These are phyloP conservation scores for Aspergillus ostianus DNA, from an alignment of 495 filamentous ascomycete species.

Conservation along the genomic window DNA sequence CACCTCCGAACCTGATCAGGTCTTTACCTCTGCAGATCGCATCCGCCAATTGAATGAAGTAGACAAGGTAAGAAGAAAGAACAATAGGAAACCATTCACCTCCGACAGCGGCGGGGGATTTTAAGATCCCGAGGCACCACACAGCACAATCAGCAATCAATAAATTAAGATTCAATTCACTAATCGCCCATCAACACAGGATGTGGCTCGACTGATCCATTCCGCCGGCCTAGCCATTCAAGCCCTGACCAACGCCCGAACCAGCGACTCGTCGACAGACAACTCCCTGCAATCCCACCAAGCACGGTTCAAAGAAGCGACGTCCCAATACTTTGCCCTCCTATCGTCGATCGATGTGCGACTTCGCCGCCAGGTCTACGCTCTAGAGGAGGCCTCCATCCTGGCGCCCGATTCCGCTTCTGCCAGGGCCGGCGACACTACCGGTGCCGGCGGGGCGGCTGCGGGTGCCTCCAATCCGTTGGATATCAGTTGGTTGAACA, in stretches of 20 bases:
- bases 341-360: constrained; percentile 67
- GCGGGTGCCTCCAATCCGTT: constrained; percentile 40
- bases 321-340: constrained; percentile 65
- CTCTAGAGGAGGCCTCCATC: constrained; percentile 73
- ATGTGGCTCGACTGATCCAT: constrained; percentile 60
- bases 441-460: constrained; percentile 20
- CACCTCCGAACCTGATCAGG: constrained; percentile 15
- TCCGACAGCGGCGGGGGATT: background rate
- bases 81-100: too few relatives aligned
- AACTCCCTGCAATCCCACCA: constrained; percentile 52
- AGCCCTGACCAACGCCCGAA: constrained; percentile 57
- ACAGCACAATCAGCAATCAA: background rate
- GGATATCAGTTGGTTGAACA: constrained; percentile 84
- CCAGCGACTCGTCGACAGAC: constrained; percentile 31
- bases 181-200: constrained; percentile 27
- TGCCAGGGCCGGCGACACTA: constrained; percentile 26
- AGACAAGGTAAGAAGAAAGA: constrained; percentile 55
- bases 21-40: constrained; percentile 64
- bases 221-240: constrained; percentile 68
- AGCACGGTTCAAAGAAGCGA: constrained; percentile 57
- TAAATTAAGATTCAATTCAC: background rate
- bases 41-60: constrained; percentile 77
- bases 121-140: background rate
- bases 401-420: constrained; percentile 45
- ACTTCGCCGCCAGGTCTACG: constrained; percentile 74